phyloP scores from a whole-genome alignment of 345 rosid species.

The Clarkia xantiana region DNA sequence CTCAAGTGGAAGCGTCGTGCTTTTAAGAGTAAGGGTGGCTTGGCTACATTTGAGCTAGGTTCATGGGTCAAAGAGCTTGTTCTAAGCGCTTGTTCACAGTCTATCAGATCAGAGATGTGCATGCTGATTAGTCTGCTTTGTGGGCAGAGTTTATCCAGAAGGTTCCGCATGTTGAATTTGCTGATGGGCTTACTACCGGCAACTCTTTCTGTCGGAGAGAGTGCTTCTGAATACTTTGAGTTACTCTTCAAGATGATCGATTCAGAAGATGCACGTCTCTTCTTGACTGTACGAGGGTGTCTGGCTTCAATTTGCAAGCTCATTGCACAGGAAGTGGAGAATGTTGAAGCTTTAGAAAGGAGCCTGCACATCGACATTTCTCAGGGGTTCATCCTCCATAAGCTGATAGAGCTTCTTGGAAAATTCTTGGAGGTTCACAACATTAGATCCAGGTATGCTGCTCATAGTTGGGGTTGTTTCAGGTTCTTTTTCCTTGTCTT shows the following conservation, averaged over 20 bases:
- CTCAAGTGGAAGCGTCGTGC: constrained; percentile 82
- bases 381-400: constrained; percentile 94
- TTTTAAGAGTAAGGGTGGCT: constrained; percentile 46
- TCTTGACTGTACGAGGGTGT: constrained; percentile 86
- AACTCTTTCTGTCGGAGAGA: constrained; percentile 87
- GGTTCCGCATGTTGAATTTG: constrained; percentile 64
- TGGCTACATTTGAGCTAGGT: constrained; percentile 76
- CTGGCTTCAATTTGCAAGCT: constrained; percentile 61
- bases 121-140: constrained; percentile 72
- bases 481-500: constrained; percentile 5
- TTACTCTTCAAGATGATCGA: constrained; percentile 85
- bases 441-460: constrained; percentile 67
- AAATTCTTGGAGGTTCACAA: constrained; percentile 86
- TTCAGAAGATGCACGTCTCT: constrained; percentile 79
- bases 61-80: constrained; percentile 97
- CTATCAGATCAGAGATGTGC: constrained; percentile 98
- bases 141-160: constrained; percentile 71
- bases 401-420: constrained; percentile 87
- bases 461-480: neutral
- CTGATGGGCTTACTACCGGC: constrained; percentile 72
- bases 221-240: constrained; percentile 92
- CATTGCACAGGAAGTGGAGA: constrained; percentile 80
- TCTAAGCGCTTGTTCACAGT: constrained; percentile 95
- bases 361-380: constrained; percentile 95
- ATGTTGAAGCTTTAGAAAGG: constrained; percentile 77